Conservation (phyloP, 345 rosid genomes). For the Excoecaria cochinchinensis region DNA sequence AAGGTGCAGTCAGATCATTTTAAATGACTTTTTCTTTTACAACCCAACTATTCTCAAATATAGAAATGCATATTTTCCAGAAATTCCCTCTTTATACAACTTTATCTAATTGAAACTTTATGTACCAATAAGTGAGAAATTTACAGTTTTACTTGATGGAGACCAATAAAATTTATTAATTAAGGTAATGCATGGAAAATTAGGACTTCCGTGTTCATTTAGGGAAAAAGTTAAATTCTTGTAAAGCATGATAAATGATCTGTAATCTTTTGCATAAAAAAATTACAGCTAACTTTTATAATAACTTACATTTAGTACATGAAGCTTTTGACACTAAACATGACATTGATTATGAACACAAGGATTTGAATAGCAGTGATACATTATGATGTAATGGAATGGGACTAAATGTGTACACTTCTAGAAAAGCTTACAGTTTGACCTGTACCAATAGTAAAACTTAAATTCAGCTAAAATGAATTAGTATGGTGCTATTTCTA, state of each 20-base stretch:
- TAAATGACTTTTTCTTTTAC: neutral
- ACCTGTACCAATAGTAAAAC: neutral
- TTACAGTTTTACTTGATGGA: neutral
- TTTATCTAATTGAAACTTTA: neutral
- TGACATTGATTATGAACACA: neutral
- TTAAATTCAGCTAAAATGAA: no score
- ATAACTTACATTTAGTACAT: neutral
- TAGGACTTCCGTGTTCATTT: conserved; percentile 1
- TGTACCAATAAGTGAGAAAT: neutral
- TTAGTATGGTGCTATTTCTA: no score
- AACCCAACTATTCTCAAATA: neutral
- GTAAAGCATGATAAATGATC: neutral
- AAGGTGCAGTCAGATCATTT: neutral
- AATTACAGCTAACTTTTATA: neutral
- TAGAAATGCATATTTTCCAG: neutral
- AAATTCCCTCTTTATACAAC: neutral
- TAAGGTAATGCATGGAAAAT: neutral
- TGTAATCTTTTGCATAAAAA: neutral
- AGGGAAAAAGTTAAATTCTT: neutral
- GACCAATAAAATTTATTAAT: neutral
- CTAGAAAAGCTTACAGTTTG: neutral
- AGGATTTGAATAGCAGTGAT: neutral
- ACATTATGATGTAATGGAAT: neutral
- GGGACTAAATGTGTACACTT: neutral
- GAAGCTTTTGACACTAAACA: neutral